Evolutionary conservation across 2,329 filamentous ascomycete genomes (phyloP).

Genomic region (Nigrograna mackinnonii): DNA sequence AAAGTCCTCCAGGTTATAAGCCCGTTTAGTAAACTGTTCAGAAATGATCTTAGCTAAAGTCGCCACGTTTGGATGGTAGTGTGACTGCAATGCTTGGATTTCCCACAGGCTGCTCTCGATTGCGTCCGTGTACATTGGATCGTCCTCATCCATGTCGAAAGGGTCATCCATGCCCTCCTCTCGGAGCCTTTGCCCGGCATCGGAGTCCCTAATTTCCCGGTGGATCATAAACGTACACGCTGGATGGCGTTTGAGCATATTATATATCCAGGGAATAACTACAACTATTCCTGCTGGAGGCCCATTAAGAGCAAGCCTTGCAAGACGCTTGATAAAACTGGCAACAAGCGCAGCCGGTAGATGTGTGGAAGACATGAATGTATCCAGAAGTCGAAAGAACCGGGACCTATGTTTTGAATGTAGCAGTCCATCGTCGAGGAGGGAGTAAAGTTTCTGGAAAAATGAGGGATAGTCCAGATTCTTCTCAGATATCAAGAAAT

Average conservation of each 20-base stretch:
- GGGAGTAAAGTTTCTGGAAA: constrained; percentile 89
- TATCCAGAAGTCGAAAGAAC: constrained; percentile 91
- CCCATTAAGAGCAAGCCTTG: constrained; percentile 80
- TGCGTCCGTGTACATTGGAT: constrained; percentile 83
- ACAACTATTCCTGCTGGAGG: constrained; percentile 88
- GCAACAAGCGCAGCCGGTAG: constrained; percentile 88
- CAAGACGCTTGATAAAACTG: constrained; percentile 94
- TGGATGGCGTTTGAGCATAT: constrained; percentile 87
- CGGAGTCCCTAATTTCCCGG: constrained; percentile 65
- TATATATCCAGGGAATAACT: constrained; percentile 93
- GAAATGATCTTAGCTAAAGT: constrained; percentile 91
- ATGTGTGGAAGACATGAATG: constrained; percentile 89
- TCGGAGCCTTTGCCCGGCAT: constrained; percentile 63
- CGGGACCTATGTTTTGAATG: constrained; percentile 93
- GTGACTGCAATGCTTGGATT: constrained; percentile 83
- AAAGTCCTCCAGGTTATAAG: constrained; percentile 96
- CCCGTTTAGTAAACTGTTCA: constrained; percentile 95
- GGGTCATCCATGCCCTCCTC: constrained; percentile 71
- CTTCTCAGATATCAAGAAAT: constrained; percentile 89
- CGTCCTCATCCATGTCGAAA: constrained; percentile 73
- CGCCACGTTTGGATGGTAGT: constrained; percentile 96
- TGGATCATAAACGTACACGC: constrained; percentile 97
- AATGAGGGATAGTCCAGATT: constrained; percentile 97
- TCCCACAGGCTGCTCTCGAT: constrained; percentile 97
- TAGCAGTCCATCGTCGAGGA: constrained; percentile 82